A percentile compares a stretch with the other conserved stretches of the same genome.
Evolutionary conservation across 352 stramenopile genomes (phyloP).

Genomic region (Saprolegnia parasitica): DNA sequence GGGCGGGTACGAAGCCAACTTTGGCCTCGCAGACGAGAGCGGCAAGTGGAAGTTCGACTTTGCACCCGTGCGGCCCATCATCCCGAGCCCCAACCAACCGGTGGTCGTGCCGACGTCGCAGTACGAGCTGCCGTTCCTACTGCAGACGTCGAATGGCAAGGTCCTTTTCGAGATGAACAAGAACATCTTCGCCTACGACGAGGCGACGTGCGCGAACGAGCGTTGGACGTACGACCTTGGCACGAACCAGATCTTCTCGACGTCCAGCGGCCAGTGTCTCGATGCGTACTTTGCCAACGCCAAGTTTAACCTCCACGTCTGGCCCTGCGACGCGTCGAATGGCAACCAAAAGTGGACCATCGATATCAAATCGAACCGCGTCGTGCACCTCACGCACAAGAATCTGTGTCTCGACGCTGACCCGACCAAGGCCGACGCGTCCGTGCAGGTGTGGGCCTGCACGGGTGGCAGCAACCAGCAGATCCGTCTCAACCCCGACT

Average conservation of each 20-base stretch:
- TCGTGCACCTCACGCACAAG: constrained; percentile 46
- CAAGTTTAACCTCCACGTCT: constrained; percentile 42
- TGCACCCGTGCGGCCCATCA: neutral
- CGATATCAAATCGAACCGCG: constrained; percentile 35
- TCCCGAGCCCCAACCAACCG: too few relatives aligned
- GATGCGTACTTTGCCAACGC: constrained; percentile 29
- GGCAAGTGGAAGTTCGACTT: constrained; percentile 22
- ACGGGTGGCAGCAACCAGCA: constrained; percentile 4
- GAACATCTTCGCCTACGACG: neutral
- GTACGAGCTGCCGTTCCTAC: neutral
- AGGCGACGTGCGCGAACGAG: constrained; percentile 11
- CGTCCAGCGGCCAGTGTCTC: constrained; percentile 33
- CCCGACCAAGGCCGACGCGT: constrained; percentile 10
- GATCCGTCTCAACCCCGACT: neutral
- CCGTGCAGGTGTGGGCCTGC: constrained; percentile 14
- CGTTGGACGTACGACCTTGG: constrained; percentile 7
- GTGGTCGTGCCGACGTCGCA: neutral
- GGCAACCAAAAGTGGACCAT: constrained; percentile 61
- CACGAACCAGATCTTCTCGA: neutral
- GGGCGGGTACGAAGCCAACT: constrained; percentile 16
- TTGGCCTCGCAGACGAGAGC: constrained; percentile 25
- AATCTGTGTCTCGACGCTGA: constrained; percentile 30
- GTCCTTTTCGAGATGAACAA: constrained; percentile 3
- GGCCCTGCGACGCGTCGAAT: constrained; percentile 45
- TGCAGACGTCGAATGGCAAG: neutral